Evolutionary conservation across 257 asterid species (phyloP), one percentile per base, ranked within the genome.

Genomic region (Ballota nigra): DNA sequence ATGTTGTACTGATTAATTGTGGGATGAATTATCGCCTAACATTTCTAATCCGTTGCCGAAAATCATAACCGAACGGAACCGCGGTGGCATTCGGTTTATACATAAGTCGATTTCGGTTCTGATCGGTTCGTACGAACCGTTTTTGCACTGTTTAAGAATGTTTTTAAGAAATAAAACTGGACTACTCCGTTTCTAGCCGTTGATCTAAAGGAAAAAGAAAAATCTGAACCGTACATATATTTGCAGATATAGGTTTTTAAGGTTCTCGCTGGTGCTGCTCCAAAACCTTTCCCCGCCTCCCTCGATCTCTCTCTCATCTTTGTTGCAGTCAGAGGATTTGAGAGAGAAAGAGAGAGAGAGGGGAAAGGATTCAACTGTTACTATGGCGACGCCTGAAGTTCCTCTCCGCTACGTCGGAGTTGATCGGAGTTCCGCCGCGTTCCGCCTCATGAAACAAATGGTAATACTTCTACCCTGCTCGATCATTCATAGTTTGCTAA

Each of bases 381-480:
- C 7, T 51, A 89, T 91, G 97, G 87, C 96, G 75, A 80, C 95
- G 4, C 95, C 99, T 1, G 97, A 91, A 81, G 96, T 86, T 81
- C 97, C 97, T 34, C 86, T 91, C 24, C 84, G 90, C 57, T 94
- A 91, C 78, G 99, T 89, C 67, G 97, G 97, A 26, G 76, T 94
- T 12, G 97, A 89, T 63, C 81, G 97, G 43, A 77, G 84, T 59
- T 94, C 99, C 72, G 97, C 97, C 66, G 99, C 99, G 36, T 94
- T 91, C 84, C 97, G 97, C 74, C 97, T 94, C 86, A 94, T 94
- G 99, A 94, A 94, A 73, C 97, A 91, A 80, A 94, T 94, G 99
- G 99, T 91, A 86, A 68, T 41, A 10, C 9, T 45, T 72, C 1
- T 13, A 33, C 31, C 20, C 63, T 58, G 6, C 0, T 53, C 18